Evolutionary conservation across 164 flowering plant species (phyloP), one percentile per base, ranked within the genome.

Genomic region (Brasenia schreberi): DNA sequence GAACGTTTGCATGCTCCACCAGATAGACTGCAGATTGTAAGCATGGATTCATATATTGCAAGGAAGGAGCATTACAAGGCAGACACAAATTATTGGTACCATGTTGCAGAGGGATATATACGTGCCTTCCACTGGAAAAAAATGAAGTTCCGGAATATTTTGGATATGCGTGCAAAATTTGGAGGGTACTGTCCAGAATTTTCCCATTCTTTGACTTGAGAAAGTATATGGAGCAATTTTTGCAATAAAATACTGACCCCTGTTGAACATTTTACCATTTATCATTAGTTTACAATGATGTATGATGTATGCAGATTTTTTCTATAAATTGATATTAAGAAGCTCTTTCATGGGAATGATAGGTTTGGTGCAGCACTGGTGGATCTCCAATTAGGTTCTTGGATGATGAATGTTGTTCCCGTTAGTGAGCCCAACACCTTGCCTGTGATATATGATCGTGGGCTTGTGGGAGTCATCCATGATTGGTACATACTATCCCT

Each of bases 141-240:
- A 59, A 42, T 77, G 5, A 77, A 70, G 66, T 62, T 88, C 17
- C 81, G 97, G 69, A 95, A 95, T 74, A 92, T 92, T 43, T 59
- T 95, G 86, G 99, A 95, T 81, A 92, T 95, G 99, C 87, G 79
- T 75, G 96, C 97, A 73, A 87, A 90, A 56, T 92, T 80, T 82
- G 99, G 96, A 82, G 97, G 99, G 99, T 94, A 85, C 52, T 44
- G 6, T 44, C 52, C 10, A 11, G 6, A 44, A 44, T 11, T 6
- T n/a, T n/a, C n/a, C n/a, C n/a, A n/a, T n/a, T n/a, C n/a, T n/a
- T n/a, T n/a, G n/a, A n/a, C n/a, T n/a, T n/a, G n/a, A n/a, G n/a
- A n/a, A n/a, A n/a, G n/a, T n/a, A n/a, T n/a, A n/a, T n/a, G n/a
- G n/a, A n/a, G n/a, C n/a, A n/a, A n/a, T n/a, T n/a, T n/a, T n/a